Percentiles rank a stretch among this genome's conserved stretches.
Conservation (phyloP, 352 stramenopile genomes). For the Pythium aquatile region DNA sequence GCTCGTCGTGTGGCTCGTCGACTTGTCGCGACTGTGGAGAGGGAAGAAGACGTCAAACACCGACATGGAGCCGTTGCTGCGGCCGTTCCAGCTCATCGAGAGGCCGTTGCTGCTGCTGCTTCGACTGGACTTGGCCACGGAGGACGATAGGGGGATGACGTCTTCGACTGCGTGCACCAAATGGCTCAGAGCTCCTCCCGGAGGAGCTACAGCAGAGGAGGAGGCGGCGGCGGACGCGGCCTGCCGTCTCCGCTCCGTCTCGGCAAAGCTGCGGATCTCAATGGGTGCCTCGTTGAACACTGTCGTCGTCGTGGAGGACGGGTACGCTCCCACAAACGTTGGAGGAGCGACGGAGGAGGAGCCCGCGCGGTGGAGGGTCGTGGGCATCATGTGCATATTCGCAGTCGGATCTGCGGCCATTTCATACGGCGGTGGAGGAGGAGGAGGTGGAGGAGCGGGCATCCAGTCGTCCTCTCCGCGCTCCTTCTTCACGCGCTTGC, state of each 20-base stretch:
- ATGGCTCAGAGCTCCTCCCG: slow-evolving; percentile 6
- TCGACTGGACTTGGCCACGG: slow-evolving; percentile 10
- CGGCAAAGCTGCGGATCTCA: slow-evolving; percentile 58
- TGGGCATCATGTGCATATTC: slow-evolving; percentile 21
- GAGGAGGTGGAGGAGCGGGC: slow-evolving; percentile 12
- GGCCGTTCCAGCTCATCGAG: slow-evolving; percentile 17
- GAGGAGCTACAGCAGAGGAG: slow-evolving; percentile 1
- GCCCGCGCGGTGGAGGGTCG: slow-evolving; percentile 18
- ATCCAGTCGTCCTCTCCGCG: slow-evolving; percentile 30
- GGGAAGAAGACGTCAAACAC: slow-evolving; percentile 71
- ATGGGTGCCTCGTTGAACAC: slow-evolving; percentile 60
- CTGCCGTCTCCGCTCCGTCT: slow-evolving; percentile 38
- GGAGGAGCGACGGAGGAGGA: not conserved
- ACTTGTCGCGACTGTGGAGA: slow-evolving; percentile 5
- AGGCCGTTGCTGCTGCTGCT: slow-evolving; percentile 19
- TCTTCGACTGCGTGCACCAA: slow-evolving; percentile 11
- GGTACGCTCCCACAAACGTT: slow-evolving; percentile 15
- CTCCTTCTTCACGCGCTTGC: slow-evolving; percentile 54
- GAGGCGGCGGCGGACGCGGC: not conserved
- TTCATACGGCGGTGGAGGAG: slow-evolving; percentile 2
- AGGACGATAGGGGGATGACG: not conserved
- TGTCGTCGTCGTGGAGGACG: slow-evolving; percentile 6
- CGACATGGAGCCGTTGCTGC: slow-evolving; percentile 31
- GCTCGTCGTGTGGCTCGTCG: slow-evolving; percentile 3
- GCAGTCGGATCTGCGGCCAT: not conserved